phyloP scores from a whole-genome alignment of 2,329 filamentous ascomycete species.

The Zasmidium angulare region DNA sequence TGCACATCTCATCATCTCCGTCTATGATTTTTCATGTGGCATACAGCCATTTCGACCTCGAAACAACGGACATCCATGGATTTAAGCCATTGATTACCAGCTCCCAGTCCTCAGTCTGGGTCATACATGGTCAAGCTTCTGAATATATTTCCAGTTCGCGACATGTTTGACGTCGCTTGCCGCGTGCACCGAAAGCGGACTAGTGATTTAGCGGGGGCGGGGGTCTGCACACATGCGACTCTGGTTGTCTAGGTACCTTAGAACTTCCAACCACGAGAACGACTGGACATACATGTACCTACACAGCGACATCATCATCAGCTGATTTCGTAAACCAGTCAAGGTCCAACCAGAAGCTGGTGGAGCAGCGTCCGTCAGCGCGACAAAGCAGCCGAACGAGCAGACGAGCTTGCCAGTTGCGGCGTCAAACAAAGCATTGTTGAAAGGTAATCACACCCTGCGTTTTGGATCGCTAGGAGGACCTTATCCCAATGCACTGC shows the following conservation, averaged over 20 bases:
- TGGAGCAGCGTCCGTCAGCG: background rate
- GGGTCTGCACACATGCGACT: too few relatives aligned
- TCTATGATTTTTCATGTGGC: too few relatives aligned
- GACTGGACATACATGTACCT: background rate
- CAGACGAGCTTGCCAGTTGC: background rate
- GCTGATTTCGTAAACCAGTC: background rate
- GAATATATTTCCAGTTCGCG: background rate
- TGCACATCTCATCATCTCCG: too few relatives aligned
- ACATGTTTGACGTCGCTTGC: background rate
- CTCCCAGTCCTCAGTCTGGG: too few relatives aligned
- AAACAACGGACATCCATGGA: too few relatives aligned
- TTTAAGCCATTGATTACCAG: too few relatives aligned
- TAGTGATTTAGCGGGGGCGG: too few relatives aligned
- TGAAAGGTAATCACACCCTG: background rate
- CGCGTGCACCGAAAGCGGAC: background rate
- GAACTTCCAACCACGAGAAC: background rate
- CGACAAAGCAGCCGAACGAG: too few relatives aligned
- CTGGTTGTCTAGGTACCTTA: too few relatives aligned
- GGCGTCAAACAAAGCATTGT: conserved; percentile 4
- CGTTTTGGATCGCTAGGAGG: background rate
- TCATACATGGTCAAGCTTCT: too few relatives aligned
- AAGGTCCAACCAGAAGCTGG: background rate
- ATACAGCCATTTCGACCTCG: too few relatives aligned
- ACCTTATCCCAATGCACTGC: background rate
- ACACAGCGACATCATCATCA: background rate